Conservation (phyloP, 768 basidiomycete genomes). For the Phylloporus scabripes region DNA sequence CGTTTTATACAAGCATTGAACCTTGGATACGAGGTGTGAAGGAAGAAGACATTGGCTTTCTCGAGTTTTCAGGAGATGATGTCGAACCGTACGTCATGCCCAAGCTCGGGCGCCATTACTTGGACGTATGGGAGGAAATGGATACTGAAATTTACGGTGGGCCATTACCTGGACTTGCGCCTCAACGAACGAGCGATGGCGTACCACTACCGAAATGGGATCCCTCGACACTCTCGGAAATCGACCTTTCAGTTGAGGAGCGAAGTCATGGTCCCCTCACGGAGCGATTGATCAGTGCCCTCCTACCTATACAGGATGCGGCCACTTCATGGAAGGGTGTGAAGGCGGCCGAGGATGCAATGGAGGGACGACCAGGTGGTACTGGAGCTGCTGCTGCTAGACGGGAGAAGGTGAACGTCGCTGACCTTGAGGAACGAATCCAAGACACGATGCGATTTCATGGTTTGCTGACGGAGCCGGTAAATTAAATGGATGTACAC, state of each 20-base stretch:
- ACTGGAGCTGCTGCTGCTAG: conserved; percentile 73
- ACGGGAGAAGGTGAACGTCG: conserved; percentile 70
- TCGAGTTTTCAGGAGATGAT: conserved; percentile 89
- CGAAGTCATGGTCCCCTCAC: conserved; percentile 84
- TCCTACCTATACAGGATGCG: conserved; percentile 64
- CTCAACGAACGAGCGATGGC: conserved; percentile 32
- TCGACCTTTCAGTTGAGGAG: conserved; percentile 64
- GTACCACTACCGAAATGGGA: conserved; percentile 66
- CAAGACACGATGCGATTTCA: conserved; percentile 74
- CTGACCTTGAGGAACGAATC: conserved; percentile 71
- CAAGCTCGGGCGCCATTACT: conserved; percentile 78
- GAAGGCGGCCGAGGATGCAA: conserved; percentile 78
- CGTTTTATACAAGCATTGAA: conserved; percentile 86
- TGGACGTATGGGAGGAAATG: conserved; percentile 90
- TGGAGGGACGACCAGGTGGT: conserved; percentile 78
- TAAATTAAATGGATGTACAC: conserved; percentile 38
- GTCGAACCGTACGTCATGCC: conserved; percentile 84
- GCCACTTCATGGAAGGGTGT: conserved; percentile 64
- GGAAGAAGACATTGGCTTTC: conserved; percentile 94
- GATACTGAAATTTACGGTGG: conserved; percentile 53
- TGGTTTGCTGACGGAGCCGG: conserved; percentile 62
- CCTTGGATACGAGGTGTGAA: conserved; percentile 84
- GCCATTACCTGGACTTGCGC: conserved; percentile 38
- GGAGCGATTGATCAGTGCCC: conserved; percentile 73
- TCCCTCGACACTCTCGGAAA: conserved; percentile 72